phyloP scores from a whole-genome alignment of 495 filamentous ascomycete species.

The Xylaria cubensis region DNA sequence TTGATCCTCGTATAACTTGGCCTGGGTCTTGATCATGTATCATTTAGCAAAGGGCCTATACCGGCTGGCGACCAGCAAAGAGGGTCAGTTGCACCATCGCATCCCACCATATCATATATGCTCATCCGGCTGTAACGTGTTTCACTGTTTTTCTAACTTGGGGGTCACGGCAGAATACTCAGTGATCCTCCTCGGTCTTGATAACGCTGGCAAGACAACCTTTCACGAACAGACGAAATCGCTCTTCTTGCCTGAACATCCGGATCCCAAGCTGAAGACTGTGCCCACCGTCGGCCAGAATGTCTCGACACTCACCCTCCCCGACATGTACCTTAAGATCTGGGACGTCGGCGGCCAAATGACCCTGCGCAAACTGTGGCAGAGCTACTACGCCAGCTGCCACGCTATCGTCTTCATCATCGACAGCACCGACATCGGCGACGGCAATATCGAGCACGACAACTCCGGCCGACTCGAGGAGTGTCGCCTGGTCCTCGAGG shows the following conservation, averaged over 20 bases:
- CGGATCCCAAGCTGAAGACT: slow-evolving; percentile 68
- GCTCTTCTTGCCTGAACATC: slow-evolving; percentile 72
- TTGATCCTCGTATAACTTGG: background rate
- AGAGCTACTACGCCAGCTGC: slow-evolving; percentile 90
- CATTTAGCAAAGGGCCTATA: slow-evolving; percentile 96
- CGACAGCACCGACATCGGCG: slow-evolving; percentile 89
- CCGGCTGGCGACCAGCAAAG: slow-evolving; percentile 91
- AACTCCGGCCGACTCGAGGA: slow-evolving; percentile 75
- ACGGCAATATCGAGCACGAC: slow-evolving; percentile 69
- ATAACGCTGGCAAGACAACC: slow-evolving; percentile 98
- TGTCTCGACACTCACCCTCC: slow-evolving; percentile 84
- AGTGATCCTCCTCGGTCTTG: slow-evolving; percentile 93
- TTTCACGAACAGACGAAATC: slow-evolving; percentile 96
- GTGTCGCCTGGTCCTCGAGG: slow-evolving; percentile 86
- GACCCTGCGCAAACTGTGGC: slow-evolving; percentile 87
- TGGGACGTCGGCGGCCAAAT: slow-evolving; percentile 98
- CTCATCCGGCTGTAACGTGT: background rate
- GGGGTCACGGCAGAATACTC: slow-evolving; percentile 78
- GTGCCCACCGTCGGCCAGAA: slow-evolving; percentile 98
- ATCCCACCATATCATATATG: background rate
- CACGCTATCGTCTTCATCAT: slow-evolving; percentile 98
- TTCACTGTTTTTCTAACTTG: slow-evolving; percentile 12
- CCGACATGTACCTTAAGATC: slow-evolving; percentile 95
- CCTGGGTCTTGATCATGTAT: slow-evolving; percentile 70
- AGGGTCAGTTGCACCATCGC: slow-evolving; percentile 62